Evolutionary conservation across 2,329 filamentous ascomycete genomes (phyloP), one percentile per base, ranked within the genome.

Genomic region (Pseudogymnoascus sp.): DNA sequence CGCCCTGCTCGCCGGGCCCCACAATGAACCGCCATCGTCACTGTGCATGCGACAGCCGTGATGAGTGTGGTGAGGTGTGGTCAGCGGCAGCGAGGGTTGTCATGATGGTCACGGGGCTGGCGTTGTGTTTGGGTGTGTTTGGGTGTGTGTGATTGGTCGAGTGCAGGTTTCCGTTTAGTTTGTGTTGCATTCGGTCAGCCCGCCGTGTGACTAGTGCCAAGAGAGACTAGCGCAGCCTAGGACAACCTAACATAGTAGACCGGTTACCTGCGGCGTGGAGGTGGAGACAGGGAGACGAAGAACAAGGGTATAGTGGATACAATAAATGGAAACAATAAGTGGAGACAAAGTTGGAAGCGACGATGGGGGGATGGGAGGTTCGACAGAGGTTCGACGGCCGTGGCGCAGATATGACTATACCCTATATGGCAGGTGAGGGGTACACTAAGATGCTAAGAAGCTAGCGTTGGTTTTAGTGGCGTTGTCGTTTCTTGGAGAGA

Each of bases 201-300:
- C 31, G 34, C 18, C 14, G 34, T 3, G 25, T 5, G 18, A 25
- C 59, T 60, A 60, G 34, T 18, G 8, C 36, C 4, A 37, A 40
- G n/a, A 21, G 10, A 60, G 7, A 34, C 50, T 56, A 53, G 46
- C n/a, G n/a, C n/a, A 53, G 23, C 25, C 14, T 31, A 21, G 18
- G 5, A 36, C 28, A 8, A 25, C 25, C 4, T 31, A 36, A 36
- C 16, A 36, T n/a, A 34, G 10, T 16, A 21, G 36, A 21, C 38
- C 38, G 59, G 59, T 40, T 60, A 60, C 18, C 18, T 40, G 59
- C 59, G 59, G 59, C 36, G 59, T 60, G 59, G 59, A 40, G 56
- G 23, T 37, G 37, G 59, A 37, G 56, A 28, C 10, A 3, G 8
- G 11, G n/a, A 11, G n/a, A 18, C 1, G 6, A 10, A 10, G 21